Evolutionary conservation across 2,329 filamentous ascomycete genomes (phyloP).

Genomic region (Ustilaginoidea virens): DNA sequence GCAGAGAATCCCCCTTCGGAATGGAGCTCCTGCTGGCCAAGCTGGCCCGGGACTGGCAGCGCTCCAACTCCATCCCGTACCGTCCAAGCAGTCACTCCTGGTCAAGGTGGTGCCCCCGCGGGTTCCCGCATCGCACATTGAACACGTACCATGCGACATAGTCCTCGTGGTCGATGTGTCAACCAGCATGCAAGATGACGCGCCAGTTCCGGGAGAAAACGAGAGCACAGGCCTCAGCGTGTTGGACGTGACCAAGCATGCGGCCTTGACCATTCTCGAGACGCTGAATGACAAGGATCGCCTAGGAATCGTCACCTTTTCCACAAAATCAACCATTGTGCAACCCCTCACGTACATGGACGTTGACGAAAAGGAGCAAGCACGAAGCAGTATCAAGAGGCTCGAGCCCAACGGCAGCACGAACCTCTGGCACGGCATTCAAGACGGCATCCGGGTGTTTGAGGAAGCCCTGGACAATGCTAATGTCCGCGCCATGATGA

Average conservation of each 20-base stretch:
- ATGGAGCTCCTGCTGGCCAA: constrained; percentile 1
- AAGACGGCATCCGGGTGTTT: constrained; percentile 34
- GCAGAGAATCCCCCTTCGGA: constrained; percentile 5
- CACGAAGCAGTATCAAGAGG: constrained; percentile 24
- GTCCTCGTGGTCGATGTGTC: constrained; percentile 48
- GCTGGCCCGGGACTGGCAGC: constrained; percentile 2
- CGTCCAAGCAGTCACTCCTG: constrained; percentile 23
- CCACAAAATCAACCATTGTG: constrained; percentile 23
- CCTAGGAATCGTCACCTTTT: constrained; percentile 42
- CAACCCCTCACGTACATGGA: constrained; percentile 34
- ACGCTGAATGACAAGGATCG: constrained; percentile 38
- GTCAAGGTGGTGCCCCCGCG: constrained; percentile 30
- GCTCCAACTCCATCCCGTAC: constrained; percentile 25
- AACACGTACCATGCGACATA: constrained; percentile 40
- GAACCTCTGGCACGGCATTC: constrained; percentile 43
- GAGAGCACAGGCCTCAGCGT: constrained; percentile 37
- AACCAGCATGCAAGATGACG: constrained; percentile 33
- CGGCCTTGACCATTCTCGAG: constrained; percentile 40
- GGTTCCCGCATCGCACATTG: constrained; percentile 7
- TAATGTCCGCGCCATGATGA: constrained; percentile 33
- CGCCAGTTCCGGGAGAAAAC: constrained; percentile 29
- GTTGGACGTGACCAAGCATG: constrained; percentile 45
- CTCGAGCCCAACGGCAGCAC: constrained; percentile 26
- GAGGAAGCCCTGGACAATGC: constrained; percentile 12
- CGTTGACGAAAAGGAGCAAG: constrained; percentile 24